Percentiles rank a stretch among this genome's conserved stretches.
These are phyloP conservation scores for Pilobolus umbonatus DNA, from an alignment of 192 early-diverging fungal genomes.

Conservation along the genomic window DNA sequence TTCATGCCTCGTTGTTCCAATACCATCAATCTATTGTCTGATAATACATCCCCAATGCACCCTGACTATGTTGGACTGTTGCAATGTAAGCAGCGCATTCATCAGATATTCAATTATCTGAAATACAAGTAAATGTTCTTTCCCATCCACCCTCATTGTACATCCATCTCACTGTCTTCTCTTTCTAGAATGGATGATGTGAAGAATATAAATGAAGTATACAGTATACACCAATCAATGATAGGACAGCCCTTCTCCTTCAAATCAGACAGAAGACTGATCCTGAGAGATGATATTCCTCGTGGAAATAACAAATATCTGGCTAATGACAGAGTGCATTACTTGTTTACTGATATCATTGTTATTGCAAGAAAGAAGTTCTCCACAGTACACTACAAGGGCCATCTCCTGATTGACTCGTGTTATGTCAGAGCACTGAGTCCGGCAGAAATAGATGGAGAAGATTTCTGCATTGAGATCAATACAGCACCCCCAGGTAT, in stretches of 20 bases:
- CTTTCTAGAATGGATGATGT: slow-evolving; percentile 14
- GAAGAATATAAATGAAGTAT: slow-evolving; percentile 23
- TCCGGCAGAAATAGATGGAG: slow-evolving; percentile 1
- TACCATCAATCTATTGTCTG: slow-evolving; percentile 11
- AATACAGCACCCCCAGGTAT: slow-evolving; percentile 8
- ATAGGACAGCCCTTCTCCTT: slow-evolving; percentile 14
- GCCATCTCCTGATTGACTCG: slow-evolving; percentile 12
- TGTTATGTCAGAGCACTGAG: slow-evolving; percentile 7
- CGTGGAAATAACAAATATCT: slow-evolving; percentile 2
- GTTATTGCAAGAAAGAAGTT: slow-evolving; percentile 20
- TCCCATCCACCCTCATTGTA: neutral
- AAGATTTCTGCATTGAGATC: slow-evolving; percentile 13
- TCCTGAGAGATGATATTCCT: slow-evolving; percentile 14
- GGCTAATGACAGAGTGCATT: slow-evolving; percentile 13
- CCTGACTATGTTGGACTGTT: slow-evolving; percentile 29
- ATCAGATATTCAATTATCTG: slow-evolving; percentile 4
- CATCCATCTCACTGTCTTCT: neutral
- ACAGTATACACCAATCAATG: slow-evolving; percentile 13
- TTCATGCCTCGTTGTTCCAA: slow-evolving; percentile 17
- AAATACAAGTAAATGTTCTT: slow-evolving; percentile 15
- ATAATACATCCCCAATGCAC: slow-evolving; percentile 25
- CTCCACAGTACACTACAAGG: slow-evolving; percentile 22
- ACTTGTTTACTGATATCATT: slow-evolving; percentile 28
- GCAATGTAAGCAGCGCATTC: slow-evolving; percentile 19
- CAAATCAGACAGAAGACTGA: slow-evolving; percentile 16